Evolutionary conservation across 495 filamentous ascomycete genomes (phyloP).

Genomic region (Penicillium pancosmium): DNA sequence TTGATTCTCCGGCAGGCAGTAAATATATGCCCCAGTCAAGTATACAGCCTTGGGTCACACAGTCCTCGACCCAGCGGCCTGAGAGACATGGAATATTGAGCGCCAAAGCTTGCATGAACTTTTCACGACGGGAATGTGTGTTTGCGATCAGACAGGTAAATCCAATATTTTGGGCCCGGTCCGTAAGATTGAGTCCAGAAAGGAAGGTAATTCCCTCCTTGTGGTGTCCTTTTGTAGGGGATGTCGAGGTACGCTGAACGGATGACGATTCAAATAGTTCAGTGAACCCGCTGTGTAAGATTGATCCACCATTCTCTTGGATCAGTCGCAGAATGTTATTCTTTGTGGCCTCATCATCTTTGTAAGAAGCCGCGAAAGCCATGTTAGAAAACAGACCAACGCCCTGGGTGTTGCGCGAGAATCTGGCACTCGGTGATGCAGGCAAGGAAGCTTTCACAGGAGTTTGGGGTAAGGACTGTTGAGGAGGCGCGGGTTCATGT

Average conservation of each 20-base stretch:
- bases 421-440: slow-evolving; percentile 43
- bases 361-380: slow-evolving; percentile 79
- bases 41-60: slow-evolving; percentile 57
- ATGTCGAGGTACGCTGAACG: slow-evolving; percentile 31
- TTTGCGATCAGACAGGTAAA: slow-evolving; percentile 88
- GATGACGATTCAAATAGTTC: slow-evolving; percentile 70
- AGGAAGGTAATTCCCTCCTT: slow-evolving; percentile 10
- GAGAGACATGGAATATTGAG: slow-evolving; percentile 85
- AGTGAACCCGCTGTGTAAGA: slow-evolving; percentile 80
- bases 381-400: slow-evolving; percentile 68
- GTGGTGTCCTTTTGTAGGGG: slow-evolving; percentile 26
- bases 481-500: slow-evolving; percentile 18
- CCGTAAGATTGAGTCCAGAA: slow-evolving; percentile 48
- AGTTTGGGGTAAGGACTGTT: slow-evolving; percentile 36
- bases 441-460: slow-evolving; percentile 46
- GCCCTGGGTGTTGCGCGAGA: slow-evolving; percentile 41
- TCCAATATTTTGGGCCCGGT: slow-evolving; percentile 57
- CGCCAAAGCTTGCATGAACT: slow-evolving; percentile 94
- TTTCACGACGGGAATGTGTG: slow-evolving; percentile 81
- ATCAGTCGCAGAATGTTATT: slow-evolving; percentile 55
- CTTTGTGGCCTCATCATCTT: slow-evolving; percentile 55
- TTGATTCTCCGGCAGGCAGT: slow-evolving; percentile 80
- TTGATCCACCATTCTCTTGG: slow-evolving; percentile 64
- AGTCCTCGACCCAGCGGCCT: slow-evolving; percentile 77
- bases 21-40: slow-evolving; percentile 82